Evolutionary conservation across 331 rosid species (phyloP), one percentile per base, ranked within the genome.

Genomic region (Cydonia oblonga): DNA sequence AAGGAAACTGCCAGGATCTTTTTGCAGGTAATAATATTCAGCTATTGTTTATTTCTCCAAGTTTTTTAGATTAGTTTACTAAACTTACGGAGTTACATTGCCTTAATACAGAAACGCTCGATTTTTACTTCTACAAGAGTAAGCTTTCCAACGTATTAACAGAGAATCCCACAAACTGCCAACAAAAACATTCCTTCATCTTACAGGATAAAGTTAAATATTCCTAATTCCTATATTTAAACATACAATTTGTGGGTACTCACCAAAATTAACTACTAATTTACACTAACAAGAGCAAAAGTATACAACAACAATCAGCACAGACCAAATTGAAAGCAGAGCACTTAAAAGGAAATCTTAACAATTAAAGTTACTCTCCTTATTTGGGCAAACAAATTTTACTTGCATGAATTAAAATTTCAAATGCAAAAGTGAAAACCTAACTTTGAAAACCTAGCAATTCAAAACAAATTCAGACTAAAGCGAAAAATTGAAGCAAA

Each of bases 361-460:
- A 19, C 20, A 69, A 13, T 15, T 23, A 7, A 40, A 19, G 12
- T 9, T 24, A 5, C 65, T 2, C 5, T 38, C 66, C 10, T 24
- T 71, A 33, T 71, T 46, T 71, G 28, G 28, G 58, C 40, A 58
- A 57, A 35, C 25, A 58, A 72, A 32, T 51, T 26, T 68, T 57
- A 58, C 29, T 13, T 56, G 7, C 51, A 35, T 30, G n/a, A 65
- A 22, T 56, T 64, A 73, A 53, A 69, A 64, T 38, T 78, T 69
- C 12, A 54, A 54, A 54, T 9, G 15, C 8, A 8, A 28, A 16
- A 29, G 33, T 18, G 9, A 28, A 82, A 60, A 79, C 85, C 85
- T 78, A 78, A 9, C 60, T 25, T 11, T 13, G 25, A 42, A 56
- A 79, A 46, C 18, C 18, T 66, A n/a, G 46, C 13, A 30, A 7